A percentile compares a stretch with the other conserved stretches of the same genome.
Evolutionary conservation across 164 flowering plant genomes (phyloP).

Genomic region (Sedum album): DNA sequence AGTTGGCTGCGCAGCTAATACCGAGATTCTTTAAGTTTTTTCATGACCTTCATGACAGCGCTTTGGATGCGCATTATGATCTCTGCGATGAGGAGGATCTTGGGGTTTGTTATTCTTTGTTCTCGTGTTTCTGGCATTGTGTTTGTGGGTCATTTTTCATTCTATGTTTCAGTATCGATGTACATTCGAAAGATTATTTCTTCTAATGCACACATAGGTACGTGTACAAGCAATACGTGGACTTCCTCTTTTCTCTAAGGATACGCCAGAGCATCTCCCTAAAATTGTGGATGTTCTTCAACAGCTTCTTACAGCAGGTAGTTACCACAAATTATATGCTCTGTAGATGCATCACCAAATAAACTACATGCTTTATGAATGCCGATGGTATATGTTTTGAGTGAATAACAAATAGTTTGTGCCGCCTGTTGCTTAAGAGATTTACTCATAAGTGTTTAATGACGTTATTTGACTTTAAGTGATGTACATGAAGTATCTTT

Average conservation of each 20-base stretch:
- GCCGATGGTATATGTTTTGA: background rate
- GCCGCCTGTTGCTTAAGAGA: background rate
- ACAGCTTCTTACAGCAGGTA: constrained; percentile 78
- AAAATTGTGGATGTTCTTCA: constrained; percentile 78
- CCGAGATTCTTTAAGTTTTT: constrained; percentile 90
- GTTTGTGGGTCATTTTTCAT: background rate
- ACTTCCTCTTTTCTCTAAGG: constrained; percentile 93
- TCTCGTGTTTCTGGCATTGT: background rate
- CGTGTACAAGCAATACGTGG: constrained; percentile 96
- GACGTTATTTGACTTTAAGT: background rate
- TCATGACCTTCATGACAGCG: constrained; percentile 48
- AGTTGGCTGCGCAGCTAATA: constrained; percentile 86
- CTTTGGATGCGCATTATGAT: constrained; percentile 66
- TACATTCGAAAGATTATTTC: background rate
- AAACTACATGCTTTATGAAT: background rate
- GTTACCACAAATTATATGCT: background rate
- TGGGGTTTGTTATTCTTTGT: constrained; percentile 43
- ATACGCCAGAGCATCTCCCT: constrained; percentile 63
- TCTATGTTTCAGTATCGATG: background rate
- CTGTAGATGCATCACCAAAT: background rate
- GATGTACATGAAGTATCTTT: background rate
- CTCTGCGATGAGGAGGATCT: constrained; percentile 86
- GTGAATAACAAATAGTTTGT: background rate
- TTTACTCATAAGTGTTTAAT: background rate
- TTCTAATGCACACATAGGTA: constrained; percentile 31